Evolutionary conservation across 1,284 basidiomycete species (phyloP).

Genomic region (Malassezia vespertilionis): DNA sequence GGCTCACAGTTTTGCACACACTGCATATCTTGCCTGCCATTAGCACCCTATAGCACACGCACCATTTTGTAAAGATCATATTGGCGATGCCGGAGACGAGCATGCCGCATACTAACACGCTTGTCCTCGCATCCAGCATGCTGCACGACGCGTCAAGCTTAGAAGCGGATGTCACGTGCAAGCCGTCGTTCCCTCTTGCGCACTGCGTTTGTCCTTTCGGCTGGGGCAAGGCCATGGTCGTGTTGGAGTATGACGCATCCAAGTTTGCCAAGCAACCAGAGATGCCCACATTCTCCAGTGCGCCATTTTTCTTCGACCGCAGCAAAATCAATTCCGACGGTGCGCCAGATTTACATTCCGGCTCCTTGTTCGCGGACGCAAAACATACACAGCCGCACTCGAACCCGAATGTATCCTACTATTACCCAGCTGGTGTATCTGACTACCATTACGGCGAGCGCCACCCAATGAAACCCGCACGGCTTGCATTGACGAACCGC

Average conservation of each 20-base stretch:
- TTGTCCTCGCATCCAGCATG: constrained; percentile 8
- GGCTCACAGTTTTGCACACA: constrained; percentile 46
- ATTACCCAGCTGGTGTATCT: constrained; percentile 84
- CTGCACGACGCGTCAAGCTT: too few species aligned
- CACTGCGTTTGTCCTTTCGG: too few species aligned
- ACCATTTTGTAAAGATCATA: constrained; percentile 43
- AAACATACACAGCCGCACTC: constrained; percentile 34
- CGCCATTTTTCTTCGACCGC: constrained; percentile 42
- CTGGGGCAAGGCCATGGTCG: constrained; percentile 24
- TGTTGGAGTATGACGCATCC: constrained; percentile 37
- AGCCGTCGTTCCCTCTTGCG: neutral
- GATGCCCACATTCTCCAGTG: constrained; percentile 36
- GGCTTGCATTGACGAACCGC: constrained; percentile 84
- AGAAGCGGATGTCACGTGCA: too few species aligned
- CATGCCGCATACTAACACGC: constrained; percentile 51
- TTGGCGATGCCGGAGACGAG: constrained; percentile 51
- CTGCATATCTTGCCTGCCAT: constrained; percentile 46
- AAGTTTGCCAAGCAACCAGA: constrained; percentile 16
- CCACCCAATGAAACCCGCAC: constrained; percentile 97
- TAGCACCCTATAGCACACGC: neutral
- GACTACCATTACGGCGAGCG: constrained; percentile 70
- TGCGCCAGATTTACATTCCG: constrained; percentile 18
- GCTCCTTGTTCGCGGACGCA: constrained; percentile 13
- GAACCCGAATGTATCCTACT: constrained; percentile 73
- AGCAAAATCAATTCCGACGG: constrained; percentile 22